These are phyloP conservation scores for Bigelowiella natans DNA, from an alignment of 78 protist genomes.

Conservation along the genomic window DNA sequence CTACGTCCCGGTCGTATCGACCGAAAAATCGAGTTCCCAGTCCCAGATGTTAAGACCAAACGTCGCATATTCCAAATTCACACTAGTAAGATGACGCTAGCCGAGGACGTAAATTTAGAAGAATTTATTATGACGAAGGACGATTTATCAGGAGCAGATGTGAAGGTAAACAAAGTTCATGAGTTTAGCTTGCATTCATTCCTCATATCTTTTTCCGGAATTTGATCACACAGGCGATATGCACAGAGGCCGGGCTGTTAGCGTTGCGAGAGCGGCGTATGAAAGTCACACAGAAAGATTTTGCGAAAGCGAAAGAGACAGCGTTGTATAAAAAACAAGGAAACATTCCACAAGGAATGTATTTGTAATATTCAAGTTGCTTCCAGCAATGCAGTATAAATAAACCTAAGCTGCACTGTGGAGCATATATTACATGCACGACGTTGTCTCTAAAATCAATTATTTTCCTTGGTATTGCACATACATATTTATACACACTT, in stretches of 20 bases:
- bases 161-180: conserved; percentile 48
- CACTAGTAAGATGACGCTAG: conserved; percentile 56
- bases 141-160: conserved; percentile 97
- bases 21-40: conserved; percentile 98
- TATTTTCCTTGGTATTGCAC: neutral
- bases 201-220: neutral
- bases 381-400: too few species aligned
- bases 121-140: conserved; percentile 93
- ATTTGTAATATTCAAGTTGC: conserved; percentile 46
- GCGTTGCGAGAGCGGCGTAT: conserved; percentile 97
- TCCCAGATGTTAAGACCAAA: conserved; percentile 90
- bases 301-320: conserved; percentile 89
- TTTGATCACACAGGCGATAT: conserved; percentile 74
- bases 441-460: neutral
- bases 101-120: conserved; percentile 90
- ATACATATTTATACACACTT: neutral
- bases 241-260: conserved; percentile 98
- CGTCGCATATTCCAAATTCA: conserved; percentile 67
- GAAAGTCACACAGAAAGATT: conserved; percentile 89
- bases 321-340: conserved; percentile 89
- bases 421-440: neutral
- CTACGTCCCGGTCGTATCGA: conserved; percentile 99
- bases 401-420: too few species aligned
- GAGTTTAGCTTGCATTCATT: neutral
- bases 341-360: conserved; percentile 78